Evolutionary conservation across 2,329 filamentous ascomycete species (phyloP).

Genomic region (Plectosphaerella cucumerina): DNA sequence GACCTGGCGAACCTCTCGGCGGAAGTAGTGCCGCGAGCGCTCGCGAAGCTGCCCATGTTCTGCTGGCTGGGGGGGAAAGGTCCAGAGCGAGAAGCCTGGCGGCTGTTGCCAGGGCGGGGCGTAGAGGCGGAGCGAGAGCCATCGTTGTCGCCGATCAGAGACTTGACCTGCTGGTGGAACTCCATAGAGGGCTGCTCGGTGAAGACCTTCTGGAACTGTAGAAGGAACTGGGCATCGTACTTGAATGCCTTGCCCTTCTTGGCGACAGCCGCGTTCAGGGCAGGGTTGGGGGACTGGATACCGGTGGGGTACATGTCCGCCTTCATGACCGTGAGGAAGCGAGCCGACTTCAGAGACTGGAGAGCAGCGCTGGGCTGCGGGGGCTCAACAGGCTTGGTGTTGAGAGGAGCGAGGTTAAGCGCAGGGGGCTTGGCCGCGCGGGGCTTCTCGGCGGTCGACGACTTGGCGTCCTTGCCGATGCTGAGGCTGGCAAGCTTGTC

Average conservation of each 20-base stretch:
- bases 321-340: constrained; percentile 77
- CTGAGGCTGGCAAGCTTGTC: constrained; percentile 50
- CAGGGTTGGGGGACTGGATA: constrained; percentile 86
- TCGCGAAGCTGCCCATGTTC: constrained; percentile 66
- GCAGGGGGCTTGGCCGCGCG: constrained; percentile 69
- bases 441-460: constrained; percentile 54
- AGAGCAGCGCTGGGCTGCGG: constrained; percentile 91
- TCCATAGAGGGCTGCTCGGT: constrained; percentile 94
- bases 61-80: constrained; percentile 35
- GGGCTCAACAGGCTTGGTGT: constrained; percentile 81
- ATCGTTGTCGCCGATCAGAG: constrained; percentile 73
- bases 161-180: constrained; percentile 88
- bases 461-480: constrained; percentile 39
- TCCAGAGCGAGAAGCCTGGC: constrained; percentile 48
- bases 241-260: constrained; percentile 83
- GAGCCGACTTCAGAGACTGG: constrained; percentile 86
- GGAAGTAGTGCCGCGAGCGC: constrained; percentile 66
- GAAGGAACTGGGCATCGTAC: constrained; percentile 91
- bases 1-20: constrained; percentile 69
- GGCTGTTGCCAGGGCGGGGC: constrained; percentile 50
- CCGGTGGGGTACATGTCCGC: constrained; percentile 78
- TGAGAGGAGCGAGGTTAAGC: constrained; percentile 79
- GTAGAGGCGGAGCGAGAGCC: constrained; percentile 58
- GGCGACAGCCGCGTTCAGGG: constrained; percentile 74
- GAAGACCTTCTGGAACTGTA: constrained; percentile 95